Base-by-base conservation (phyloP, 345 rosid genomes). In the Camelina neglecta region DNA sequence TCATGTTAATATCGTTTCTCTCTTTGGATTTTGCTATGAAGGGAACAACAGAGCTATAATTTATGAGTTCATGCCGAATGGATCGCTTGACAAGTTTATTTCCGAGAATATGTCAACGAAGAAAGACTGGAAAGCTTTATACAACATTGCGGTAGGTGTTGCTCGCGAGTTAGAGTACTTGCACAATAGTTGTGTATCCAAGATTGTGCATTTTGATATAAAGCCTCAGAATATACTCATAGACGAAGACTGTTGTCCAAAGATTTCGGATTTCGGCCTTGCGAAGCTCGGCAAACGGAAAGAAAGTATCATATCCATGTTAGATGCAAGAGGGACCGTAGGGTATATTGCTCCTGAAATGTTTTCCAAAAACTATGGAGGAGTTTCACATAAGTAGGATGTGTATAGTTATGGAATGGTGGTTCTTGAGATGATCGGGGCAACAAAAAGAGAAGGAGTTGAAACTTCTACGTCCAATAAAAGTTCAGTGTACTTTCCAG, bases 201-300 rank as follows among this genome's bases (percentile, higher is more conserved):
- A 63, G 61, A 82, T 83, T 41, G 41, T 87, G 20, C 83, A 85
- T 65, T 87, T 83, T 0, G 86, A 87, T 59, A 82, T 85, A 73
- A 87, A 82, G 36, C 85, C 88, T 15, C 82, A 79, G 0, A 83
- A 83, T 45, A 74, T 85, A 60, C 84, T 82, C 65, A 63, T 85
- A 5, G 85, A 85, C 0, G 56, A 71, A 65, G 73, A 83, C 0
- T 83, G 81, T 18, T 62, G 75, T 18, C 85, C 88, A 0, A 84
- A 86, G 48, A 86, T 84, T 8, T 81, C 81, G 0, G 83, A 88
- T 48, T 88, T 85, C 0, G 86, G 87, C 6, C 83, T 88, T 1
- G 80, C 89, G 3, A 85, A 83, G 71, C 65, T 78, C 2, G 79
- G 83, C 48, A 67, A 62, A 0, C 60, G 48, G 5, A 79, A 73